Conservation (phyloP, 2,329 filamentous ascomycete genomes). For the Calonectria naviculata region DNA sequence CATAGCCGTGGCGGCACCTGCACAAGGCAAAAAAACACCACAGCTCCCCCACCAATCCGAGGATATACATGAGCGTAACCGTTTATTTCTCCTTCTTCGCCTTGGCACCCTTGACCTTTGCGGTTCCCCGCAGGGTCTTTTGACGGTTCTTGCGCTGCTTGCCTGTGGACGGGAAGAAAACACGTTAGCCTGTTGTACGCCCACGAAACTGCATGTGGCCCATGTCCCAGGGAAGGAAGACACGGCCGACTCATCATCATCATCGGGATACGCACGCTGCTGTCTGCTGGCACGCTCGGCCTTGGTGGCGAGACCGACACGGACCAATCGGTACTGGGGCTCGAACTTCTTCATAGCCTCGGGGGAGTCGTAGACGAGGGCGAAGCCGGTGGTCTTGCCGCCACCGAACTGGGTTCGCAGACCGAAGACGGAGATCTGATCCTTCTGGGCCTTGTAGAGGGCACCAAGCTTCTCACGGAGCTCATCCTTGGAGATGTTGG, state of each 20-base stretch:
- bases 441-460: conserved; percentile 98
- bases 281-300: conserved; percentile 98
- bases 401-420: conserved; percentile 99
- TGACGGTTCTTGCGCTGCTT: conserved; percentile 99
- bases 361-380: conserved; percentile 96
- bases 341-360: conserved; percentile 99
- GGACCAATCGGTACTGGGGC: conserved; percentile 96
- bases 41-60: conserved; percentile 43
- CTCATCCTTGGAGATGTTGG: conserved; percentile 99
- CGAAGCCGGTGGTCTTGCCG: conserved; percentile 99
- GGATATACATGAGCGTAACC: conserved; percentile 49
- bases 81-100: conserved; percentile 94
- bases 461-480: conserved; percentile 93
- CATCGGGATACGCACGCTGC: conserved; percentile 82
- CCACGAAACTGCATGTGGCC: not conserved
- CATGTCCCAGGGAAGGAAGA: not conserved
- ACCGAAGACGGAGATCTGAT: conserved; percentile 97
- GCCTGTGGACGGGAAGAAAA: conserved; percentile 68
- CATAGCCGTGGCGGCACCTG: conserved; percentile 38
- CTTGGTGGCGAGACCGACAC: conserved; percentile 93
- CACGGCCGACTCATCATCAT: not conserved
- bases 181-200: conserved; percentile 8
- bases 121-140: conserved; percentile 98
- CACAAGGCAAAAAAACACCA: conserved; percentile 43
- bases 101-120: conserved; percentile 96